Percentiles rank a stretch among this genome's conserved stretches.
Evolutionary conservation across 257 asterid species (phyloP).

Genomic region (Nicotiana sylvestris): DNA sequence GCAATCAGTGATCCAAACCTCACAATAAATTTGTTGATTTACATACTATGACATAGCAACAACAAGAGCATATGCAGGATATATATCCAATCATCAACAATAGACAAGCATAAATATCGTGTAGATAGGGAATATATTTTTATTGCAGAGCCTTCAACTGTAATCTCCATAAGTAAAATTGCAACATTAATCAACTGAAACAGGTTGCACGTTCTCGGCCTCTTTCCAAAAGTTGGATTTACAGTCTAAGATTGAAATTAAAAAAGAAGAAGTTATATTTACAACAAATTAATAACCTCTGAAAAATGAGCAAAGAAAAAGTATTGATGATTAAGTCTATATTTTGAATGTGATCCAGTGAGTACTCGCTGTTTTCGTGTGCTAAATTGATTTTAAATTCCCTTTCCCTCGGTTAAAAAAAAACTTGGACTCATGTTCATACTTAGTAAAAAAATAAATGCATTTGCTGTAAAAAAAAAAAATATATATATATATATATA

Average conservation of each 20-base stretch:
- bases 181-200: constrained; percentile 58
- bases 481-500: no score
- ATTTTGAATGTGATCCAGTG: background rate
- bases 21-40: background rate
- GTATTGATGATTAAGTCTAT: background rate
- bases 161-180: background rate
- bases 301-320: background rate
- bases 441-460: no score
- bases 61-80: background rate
- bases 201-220: constrained; percentile 87
- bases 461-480: no score
- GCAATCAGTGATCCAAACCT: no score
- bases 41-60: background rate
- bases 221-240: constrained; percentile 93
- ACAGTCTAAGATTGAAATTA: constrained; percentile 48
- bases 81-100: background rate
- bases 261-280: background rate
- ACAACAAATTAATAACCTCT: background rate
- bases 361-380: no score
- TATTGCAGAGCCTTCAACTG: background rate
- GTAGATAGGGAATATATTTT: background rate
- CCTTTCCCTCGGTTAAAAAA: no score
- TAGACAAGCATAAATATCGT: background rate
- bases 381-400: no score
- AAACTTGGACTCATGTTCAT: no score